Base-by-base conservation (phyloP, 306 rosid species). In the Cercis canadensis region DNA sequence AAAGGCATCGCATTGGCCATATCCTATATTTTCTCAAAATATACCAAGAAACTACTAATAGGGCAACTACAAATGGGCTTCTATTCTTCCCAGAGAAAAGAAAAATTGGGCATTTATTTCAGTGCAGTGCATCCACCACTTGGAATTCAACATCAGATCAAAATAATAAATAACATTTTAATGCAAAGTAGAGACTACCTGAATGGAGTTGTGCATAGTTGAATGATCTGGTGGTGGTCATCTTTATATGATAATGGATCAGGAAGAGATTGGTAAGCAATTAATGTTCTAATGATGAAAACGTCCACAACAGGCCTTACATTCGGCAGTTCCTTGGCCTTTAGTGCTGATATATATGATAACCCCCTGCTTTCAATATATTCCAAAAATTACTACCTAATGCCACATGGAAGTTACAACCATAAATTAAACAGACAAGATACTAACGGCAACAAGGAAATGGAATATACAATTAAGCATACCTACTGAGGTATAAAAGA, bases 401-500 rank as follows among this genome's bases (percentile, higher is more conserved):
- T 57, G 10, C 66, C 34, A 34, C 62, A 8, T 62, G 45, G 29
- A 81, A 46, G 29, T 62, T 67, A 63, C 51, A 62, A 44, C 49
- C 63, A 65, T 36, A 68, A 41, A 63, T 16, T 45, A 52, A 68
- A 65, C 49, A 71, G 34, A 69, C 43, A 7, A 19, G 16, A 16
- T n/a, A 17, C 10, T 36, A 55, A 10, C 55, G 11, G 36, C 36
- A 64, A 57, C 54, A 56, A 55, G 19, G 57, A 53, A 70, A 59
- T 43, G 47, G 2, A 31, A 24, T 62, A 17, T 40, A 31, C 33
- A 57, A 62, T 8, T 33, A 57, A 59, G 32, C 85, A 52, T 86
- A 94, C 98, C 98, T 84, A 77, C 90, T 94, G 73, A 94, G 85
- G 82, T 87, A 94, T 45, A 91, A 65, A 74, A 94, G 93, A 72